These are phyloP conservation scores for Zasmidium angulare DNA, from an alignment of 2,329 filamentous ascomycete species.

Conservation along the genomic window DNA sequence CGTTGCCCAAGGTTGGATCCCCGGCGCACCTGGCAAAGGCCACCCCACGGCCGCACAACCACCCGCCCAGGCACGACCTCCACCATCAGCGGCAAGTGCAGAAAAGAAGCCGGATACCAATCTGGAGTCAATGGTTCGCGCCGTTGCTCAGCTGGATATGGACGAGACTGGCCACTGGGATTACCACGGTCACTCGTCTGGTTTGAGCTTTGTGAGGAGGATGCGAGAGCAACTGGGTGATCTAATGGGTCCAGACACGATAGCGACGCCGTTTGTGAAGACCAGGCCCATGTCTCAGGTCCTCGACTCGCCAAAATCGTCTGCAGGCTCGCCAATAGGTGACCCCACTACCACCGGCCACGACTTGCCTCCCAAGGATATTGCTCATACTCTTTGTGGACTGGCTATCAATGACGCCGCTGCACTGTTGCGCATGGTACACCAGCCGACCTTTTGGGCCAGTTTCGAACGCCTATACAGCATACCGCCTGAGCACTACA, in stretches of 20 bases:
- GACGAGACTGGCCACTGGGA: conserved; percentile 92
- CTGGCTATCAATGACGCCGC: conserved; percentile 63
- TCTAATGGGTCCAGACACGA: conserved; percentile 65
- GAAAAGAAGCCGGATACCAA: conserved; percentile 58
- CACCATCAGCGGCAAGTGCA: conserved; percentile 43
- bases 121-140: conserved; percentile 91
- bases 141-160: conserved; percentile 84
- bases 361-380: conserved; percentile 66
- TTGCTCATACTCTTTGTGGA: conserved; percentile 58
- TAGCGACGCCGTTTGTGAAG: conserved; percentile 58
- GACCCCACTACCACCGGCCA: conserved; percentile 47
- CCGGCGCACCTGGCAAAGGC: conserved; percentile 36
- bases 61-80: conserved; percentile 23
- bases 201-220: conserved; percentile 80
- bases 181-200: conserved; percentile 91
- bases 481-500: conserved; percentile 52
- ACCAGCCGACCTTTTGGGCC: conserved; percentile 77
- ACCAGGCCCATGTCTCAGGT: conserved; percentile 55
- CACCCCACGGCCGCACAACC: conserved; percentile 22
- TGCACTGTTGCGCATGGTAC: conserved; percentile 69
- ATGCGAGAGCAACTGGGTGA: conserved; percentile 86
- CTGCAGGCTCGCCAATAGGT: conserved; percentile 64
- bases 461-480: conserved; percentile 77
- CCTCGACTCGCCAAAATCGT: conserved; percentile 64
- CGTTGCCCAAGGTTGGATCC: conserved; percentile 49